Conservation (phyloP, 1,284 basidiomycete species). For the Leccinum subrobustum region DNA sequence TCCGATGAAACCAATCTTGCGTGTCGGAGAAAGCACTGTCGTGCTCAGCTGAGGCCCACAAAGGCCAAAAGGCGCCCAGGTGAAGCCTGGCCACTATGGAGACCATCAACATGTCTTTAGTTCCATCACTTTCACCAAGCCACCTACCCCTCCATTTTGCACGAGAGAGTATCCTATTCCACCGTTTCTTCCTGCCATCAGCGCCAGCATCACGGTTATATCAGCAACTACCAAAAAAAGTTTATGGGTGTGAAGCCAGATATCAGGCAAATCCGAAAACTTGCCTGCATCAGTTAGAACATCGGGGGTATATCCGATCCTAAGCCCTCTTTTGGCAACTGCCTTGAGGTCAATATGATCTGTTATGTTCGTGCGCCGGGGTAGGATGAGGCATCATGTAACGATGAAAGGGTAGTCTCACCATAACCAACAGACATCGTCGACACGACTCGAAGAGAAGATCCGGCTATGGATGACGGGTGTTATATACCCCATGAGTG, state of each 20-base stretch:
- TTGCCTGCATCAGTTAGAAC: slow-evolving; percentile 85
- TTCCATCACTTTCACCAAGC: background rate
- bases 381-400: background rate
- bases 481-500: background rate
- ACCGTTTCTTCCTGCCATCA: slow-evolving; percentile 87
- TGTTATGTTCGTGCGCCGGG: slow-evolving; percentile 28
- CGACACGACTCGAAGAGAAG: slow-evolving; percentile 74
- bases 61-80: slow-evolving; percentile 81
- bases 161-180: slow-evolving; percentile 67
- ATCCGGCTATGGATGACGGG: slow-evolving; percentile 51
- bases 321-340: slow-evolving; percentile 65
- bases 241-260: background rate
- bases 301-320: slow-evolving; percentile 89
- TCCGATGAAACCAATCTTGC: slow-evolving; percentile 87
- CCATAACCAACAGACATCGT: slow-evolving; percentile 92
- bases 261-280: slow-evolving; percentile 8
- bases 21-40: slow-evolving; percentile 46
- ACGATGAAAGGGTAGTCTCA: slow-evolving; percentile 34
- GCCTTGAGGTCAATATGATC: slow-evolving; percentile 80
- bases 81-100: slow-evolving; percentile 53
- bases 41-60: slow-evolving; percentile 78
- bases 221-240: slow-evolving; percentile 70
- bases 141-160: slow-evolving; percentile 59
- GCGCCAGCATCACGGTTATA: slow-evolving; percentile 79
- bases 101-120: background rate